Evolutionary conservation across 2,329 filamentous ascomycete genomes (phyloP).

Genomic region (Cryphonectria nitschkei): DNA sequence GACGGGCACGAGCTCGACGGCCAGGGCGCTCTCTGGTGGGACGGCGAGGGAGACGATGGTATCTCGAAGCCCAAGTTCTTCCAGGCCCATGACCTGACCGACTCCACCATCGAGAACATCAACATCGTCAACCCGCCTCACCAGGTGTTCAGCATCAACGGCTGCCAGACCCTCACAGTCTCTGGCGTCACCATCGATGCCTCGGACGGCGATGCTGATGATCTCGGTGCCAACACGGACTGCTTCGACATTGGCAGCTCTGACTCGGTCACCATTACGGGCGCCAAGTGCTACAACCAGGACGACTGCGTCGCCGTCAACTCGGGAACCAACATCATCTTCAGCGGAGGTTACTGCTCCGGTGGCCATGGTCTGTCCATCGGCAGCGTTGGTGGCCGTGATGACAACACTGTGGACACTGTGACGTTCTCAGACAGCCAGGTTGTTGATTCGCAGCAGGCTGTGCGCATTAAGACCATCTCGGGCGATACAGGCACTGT

Average conservation of each 20-base stretch:
- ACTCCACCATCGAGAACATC: constrained; percentile 31
- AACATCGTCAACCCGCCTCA: constrained; percentile 60
- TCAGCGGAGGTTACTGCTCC: constrained; percentile 47
- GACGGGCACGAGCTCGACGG: constrained; percentile 58
- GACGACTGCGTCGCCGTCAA: constrained; percentile 64
- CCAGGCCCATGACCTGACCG: constrained; percentile 40
- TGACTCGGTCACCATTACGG: constrained; percentile 52
- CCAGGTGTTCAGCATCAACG: constrained; percentile 53
- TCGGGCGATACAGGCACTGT: constrained; percentile 16
- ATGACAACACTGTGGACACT: constrained; percentile 54
- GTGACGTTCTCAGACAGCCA: constrained; percentile 53
- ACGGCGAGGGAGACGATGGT: constrained; percentile 45
- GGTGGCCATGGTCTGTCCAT: constrained; percentile 60
- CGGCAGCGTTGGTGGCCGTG: constrained; percentile 58
- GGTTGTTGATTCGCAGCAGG: constrained; percentile 57
- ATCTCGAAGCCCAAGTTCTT: constrained; percentile 27
- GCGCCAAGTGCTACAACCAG: constrained; percentile 59
- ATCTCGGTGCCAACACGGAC: constrained; percentile 55
- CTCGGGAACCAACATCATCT: constrained; percentile 49
- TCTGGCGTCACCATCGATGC: constrained; percentile 60
- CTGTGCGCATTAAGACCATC: constrained; percentile 33
- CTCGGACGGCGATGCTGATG: constrained; percentile 46
- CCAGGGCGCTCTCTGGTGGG: constrained; percentile 63
- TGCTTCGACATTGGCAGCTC: constrained; percentile 54
- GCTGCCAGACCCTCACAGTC: constrained; percentile 48